phyloP scores from a whole-genome alignment of 129 eudicot species.

The Lactuca saligna region DNA sequence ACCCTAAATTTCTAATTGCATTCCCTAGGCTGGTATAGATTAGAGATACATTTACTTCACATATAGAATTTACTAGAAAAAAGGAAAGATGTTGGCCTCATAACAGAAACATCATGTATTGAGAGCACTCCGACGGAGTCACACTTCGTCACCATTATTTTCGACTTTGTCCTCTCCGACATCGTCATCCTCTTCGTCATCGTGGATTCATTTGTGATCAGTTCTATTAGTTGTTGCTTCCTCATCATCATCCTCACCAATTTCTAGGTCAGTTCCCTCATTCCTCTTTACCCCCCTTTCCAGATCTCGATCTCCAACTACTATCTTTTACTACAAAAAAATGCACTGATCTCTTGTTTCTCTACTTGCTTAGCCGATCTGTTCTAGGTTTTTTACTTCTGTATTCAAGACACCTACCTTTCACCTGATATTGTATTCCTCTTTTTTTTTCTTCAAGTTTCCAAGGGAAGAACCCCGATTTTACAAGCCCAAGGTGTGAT shows the following conservation, averaged over 20 bases:
- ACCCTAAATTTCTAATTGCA: constrained; percentile 26
- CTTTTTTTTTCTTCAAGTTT: background rate
- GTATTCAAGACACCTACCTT: too few relatives aligned
- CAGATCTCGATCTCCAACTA: too few relatives aligned
- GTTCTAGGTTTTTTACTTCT: too few relatives aligned
- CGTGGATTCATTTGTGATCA: constrained; percentile 83
- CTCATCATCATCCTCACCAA: constrained; percentile 58
- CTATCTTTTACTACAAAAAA: too few relatives aligned
- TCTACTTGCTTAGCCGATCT: too few relatives aligned
- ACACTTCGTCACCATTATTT: constrained; percentile 48
- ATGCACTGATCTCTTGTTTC: too few relatives aligned
- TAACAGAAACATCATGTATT: constrained; percentile 64
- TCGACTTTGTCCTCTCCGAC: constrained; percentile 43
- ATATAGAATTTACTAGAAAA: constrained; percentile 21
- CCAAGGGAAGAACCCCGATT: background rate
- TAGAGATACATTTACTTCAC: constrained; percentile 20
- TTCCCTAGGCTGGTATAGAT: constrained; percentile 10
- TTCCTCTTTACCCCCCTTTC: constrained; percentile 15
- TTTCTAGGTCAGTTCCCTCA: constrained; percentile 64
- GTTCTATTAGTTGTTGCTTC: constrained; percentile 70
- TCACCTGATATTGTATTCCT: background rate
- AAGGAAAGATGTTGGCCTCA: too few relatives aligned
- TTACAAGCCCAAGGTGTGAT: too few relatives aligned
- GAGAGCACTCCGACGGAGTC: constrained; percentile 77
- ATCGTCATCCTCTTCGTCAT: constrained; percentile 49